Evolutionary conservation across 164 flowering plant species (phyloP).

Genomic region (Buxus sempervirens): DNA sequence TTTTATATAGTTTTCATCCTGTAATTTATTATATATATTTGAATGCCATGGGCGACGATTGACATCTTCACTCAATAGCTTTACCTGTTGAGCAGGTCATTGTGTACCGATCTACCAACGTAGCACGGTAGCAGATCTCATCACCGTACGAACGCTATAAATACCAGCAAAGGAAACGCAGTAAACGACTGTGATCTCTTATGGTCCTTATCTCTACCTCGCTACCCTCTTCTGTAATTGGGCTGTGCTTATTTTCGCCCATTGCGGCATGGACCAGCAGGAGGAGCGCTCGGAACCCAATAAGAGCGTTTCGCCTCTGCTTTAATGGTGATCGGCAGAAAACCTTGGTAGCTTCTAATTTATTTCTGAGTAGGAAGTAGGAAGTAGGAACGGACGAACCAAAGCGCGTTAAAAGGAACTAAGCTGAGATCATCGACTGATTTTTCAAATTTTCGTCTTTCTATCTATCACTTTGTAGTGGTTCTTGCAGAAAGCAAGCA

Average conservation of each 20-base stretch:
- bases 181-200: not conserved
- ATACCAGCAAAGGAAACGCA: not conserved
- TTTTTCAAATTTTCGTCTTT: constrained; percentile 5
- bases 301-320: not conserved
- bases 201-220: not conserved
- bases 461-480: not conserved
- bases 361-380: not conserved
- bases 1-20: too few relatives aligned
- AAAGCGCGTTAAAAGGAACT: constrained; percentile 12
- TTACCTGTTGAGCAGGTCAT: constrained; percentile 14
- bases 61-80: too few relatives aligned
- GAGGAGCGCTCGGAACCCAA: not conserved
- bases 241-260: not conserved
- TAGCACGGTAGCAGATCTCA: not conserved
- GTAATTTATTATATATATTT: too few relatives aligned
- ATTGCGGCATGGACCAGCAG: too few relatives aligned
- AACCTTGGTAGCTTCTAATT: not conserved
- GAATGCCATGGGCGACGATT: not conserved
- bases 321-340: constrained; percentile 10
- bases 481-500: not conserved
- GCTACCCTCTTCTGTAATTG: not conserved
- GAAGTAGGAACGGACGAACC: constrained; percentile 13
- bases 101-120: constrained; percentile 10
- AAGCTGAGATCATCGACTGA: constrained; percentile 15
- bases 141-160: not conserved